Percentiles rank a stretch among this genome's conserved stretches.
Evolutionary conservation across 768 basidiomycete species (phyloP).

Genomic region (Filobasidium floriforme): DNA sequence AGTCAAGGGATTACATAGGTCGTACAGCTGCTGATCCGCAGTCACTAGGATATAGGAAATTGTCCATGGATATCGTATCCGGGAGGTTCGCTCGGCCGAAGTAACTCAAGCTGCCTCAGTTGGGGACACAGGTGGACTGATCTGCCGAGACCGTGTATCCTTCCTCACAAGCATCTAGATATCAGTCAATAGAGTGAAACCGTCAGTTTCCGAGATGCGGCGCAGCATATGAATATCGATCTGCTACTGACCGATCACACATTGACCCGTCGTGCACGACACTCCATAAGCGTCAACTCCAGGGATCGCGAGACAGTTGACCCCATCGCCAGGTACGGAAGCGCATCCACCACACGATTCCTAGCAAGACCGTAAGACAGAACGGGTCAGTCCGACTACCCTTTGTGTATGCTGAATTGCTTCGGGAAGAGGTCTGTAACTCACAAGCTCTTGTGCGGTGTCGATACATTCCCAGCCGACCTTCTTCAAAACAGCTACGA

Average conservation of each 20-base stretch:
- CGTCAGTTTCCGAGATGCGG: background rate
- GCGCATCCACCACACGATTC: conserved; percentile 8
- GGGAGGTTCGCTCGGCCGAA: background rate
- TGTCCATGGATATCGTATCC: background rate
- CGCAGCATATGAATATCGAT: background rate
- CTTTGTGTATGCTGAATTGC: background rate
- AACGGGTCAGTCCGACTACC: background rate
- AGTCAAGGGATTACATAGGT: too few relatives aligned
- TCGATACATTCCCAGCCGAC: conserved; percentile 10
- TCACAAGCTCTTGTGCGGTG: background rate
- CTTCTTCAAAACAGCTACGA: conserved; percentile 6
- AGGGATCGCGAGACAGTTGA: conserved; percentile 4
- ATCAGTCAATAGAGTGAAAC: background rate
- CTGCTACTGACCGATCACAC: background rate
- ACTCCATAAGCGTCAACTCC: conserved; percentile 1
- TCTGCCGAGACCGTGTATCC: background rate
- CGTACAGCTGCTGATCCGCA: too few relatives aligned
- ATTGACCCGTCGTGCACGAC: background rate
- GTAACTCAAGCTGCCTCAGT: background rate
- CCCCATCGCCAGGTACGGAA: background rate
- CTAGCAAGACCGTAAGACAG: background rate
- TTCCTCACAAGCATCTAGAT: background rate
- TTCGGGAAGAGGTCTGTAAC: background rate
- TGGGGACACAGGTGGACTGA: background rate
- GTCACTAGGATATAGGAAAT: background rate